phyloP scores from a whole-genome alignment of 805 yeast species.

The Hanseniaspora lindneri region DNA sequence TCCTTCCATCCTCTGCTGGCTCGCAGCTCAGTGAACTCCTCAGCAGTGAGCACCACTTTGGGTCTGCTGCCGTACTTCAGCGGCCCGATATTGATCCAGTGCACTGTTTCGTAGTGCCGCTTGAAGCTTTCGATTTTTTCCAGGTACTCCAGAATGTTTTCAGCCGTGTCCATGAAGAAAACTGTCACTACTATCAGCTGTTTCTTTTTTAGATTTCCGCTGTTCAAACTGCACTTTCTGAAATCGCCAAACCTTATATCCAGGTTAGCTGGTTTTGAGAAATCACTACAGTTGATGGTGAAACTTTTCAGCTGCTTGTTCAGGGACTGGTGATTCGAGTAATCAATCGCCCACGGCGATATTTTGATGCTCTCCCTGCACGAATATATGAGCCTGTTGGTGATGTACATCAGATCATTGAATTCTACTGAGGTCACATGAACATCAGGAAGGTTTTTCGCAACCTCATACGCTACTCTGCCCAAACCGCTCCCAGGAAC shows the following conservation, averaged over 20 bases:
- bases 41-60: constrained; percentile 55
- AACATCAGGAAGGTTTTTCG: constrained; percentile 31
- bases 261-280: constrained; percentile 39
- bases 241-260: constrained; percentile 51
- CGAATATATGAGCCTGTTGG: constrained; percentile 47
- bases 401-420: constrained; percentile 62
- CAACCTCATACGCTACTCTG: constrained; percentile 54
- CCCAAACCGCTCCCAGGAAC: constrained; percentile 89
- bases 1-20: constrained; percentile 52
- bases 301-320: constrained; percentile 41
- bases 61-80: constrained; percentile 83
- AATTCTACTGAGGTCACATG: constrained; percentile 64
- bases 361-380: constrained; percentile 22
- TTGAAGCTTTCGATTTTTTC: constrained; percentile 44
- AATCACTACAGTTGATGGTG: constrained; percentile 22
- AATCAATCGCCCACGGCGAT: constrained; percentile 50
- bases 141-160: constrained; percentile 64
- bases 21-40: constrained; percentile 53
- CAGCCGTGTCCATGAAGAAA: constrained; percentile 87
- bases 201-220: constrained; percentile 25
- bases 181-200: constrained; percentile 51
- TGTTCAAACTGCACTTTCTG: constrained; percentile 35
- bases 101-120: constrained; percentile 33
- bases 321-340: constrained; percentile 47
- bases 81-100: constrained; percentile 90